Conservation (phyloP, 352 stramenopile species). For the Pythium monospermum region DNA sequence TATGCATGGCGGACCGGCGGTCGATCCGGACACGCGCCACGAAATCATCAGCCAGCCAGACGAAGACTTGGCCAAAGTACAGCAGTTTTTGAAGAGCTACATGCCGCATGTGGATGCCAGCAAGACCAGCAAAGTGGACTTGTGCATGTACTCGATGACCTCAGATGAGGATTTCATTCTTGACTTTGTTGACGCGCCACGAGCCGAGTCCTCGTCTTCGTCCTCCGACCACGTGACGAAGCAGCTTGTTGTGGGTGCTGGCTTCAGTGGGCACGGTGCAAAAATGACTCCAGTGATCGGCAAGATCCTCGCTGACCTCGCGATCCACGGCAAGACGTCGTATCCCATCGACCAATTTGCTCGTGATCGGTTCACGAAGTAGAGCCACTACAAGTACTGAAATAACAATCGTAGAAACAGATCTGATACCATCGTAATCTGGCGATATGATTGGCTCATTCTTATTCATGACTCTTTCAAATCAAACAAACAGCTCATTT, state of each 20-base stretch:
- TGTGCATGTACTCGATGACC: conserved; percentile 86
- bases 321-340: conserved; percentile 37
- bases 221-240: conserved; percentile 22
- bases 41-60: conserved; percentile 28
- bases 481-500: not conserved
- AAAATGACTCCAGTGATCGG: conserved; percentile 86
- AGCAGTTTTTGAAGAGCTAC: conserved; percentile 36
- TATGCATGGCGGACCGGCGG: conserved; percentile 39
- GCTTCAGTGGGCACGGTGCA: conserved; percentile 78
- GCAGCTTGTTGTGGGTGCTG: conserved; percentile 59
- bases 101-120: conserved; percentile 47
- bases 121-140: conserved; percentile 30
- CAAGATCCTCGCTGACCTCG: conserved; percentile 70
- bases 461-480: too few relatives aligned
- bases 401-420: not conserved
- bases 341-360: conserved; percentile 34
- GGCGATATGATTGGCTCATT: conserved; percentile 8
- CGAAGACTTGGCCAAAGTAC: conserved; percentile 21
- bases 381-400: conserved; percentile 2
- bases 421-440: too few relatives aligned
- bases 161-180: conserved; percentile 73
- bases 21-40: conserved; percentile 42
- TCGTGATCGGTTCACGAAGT: not conserved
- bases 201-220: not conserved
- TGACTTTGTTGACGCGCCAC: conserved; percentile 33